Base-by-base conservation (phyloP, 805 yeast genomes). In the Jamesozyma jinghongensis region DNA sequence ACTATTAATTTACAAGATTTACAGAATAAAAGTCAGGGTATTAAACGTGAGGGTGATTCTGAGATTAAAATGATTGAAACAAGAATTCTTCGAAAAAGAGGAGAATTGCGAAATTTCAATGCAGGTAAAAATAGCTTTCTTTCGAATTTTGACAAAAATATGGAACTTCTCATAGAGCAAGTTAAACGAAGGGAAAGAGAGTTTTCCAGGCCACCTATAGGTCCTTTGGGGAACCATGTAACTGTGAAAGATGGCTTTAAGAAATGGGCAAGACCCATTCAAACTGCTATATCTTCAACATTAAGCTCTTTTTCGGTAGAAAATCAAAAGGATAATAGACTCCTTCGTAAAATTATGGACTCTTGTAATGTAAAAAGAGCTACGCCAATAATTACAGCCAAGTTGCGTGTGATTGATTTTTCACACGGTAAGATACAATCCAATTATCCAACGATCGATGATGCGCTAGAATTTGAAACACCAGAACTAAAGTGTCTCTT, bases 151-250 rank as follows among this genome's bases (percentile, higher is more conserved):
- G 81, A 80, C 6, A 46, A 45, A 1, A 61, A 64, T 5, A 70
- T 77, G 54, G 60, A 59, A 7, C 37, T 43, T 2, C 53, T 80
- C 5, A 49, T 79, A 19, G 47, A 53, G 3, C 73, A 65, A 4
- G 71, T 80, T 5, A 47, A 61, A 20, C 37, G 41, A 29, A 49
- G 56, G 2, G 63, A 64, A 12, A 36, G 48, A 0, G 51, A 59
- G 13, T 79, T 74, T 68, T 69, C 68, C 14, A 51, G 58, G 2
- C 53, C 53, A 28, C 94, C 95, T 0, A 59, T 81, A 14, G 97
- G 97, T 0, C 98, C 98, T 0, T 47, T 90, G 2, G 96, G 95
- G 1, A 48, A 68, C 3, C 63, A 64, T 44, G 66, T 86, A 2
- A 66, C 73, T 4, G 65, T 90, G 12, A 81, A 76, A 51, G 56